A percentile compares a stretch with the other conserved stretches of the same genome.
phyloP scores from a whole-genome alignment of 2,329 filamentous ascomycete species.

The Phaeosphaeriaceae sp. region DNA sequence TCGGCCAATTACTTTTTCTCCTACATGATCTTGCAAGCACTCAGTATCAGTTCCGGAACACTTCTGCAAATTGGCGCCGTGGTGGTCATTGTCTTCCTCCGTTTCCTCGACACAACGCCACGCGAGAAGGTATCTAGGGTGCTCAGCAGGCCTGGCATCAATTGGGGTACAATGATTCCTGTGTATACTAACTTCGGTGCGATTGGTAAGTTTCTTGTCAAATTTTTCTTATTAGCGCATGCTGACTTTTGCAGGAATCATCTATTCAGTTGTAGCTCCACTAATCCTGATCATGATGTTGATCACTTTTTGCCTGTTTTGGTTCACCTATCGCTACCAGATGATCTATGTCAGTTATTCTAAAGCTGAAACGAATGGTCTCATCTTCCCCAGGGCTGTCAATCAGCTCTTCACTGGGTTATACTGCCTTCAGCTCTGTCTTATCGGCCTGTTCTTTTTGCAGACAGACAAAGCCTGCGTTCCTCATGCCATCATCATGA shows the following conservation, averaged over 20 bases:
- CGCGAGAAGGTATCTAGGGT: constrained; percentile 85
- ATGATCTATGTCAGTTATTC: constrained; percentile 95
- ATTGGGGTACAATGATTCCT: constrained; percentile 94
- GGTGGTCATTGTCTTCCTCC: constrained; percentile 77
- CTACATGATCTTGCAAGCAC: constrained; percentile 94
- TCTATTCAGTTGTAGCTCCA: constrained; percentile 88
- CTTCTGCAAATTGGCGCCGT: constrained; percentile 83
- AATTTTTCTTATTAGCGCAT: not conserved
- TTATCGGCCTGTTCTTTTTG: constrained; percentile 90
- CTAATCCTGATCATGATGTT: constrained; percentile 92
- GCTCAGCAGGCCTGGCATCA: constrained; percentile 75
- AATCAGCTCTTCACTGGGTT: constrained; percentile 95
- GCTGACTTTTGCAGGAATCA: constrained; percentile 58
- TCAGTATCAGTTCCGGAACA: constrained; percentile 88
- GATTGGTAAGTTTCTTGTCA: constrained; percentile 63
- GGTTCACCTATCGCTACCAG: constrained; percentile 95
- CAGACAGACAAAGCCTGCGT: constrained; percentile 70
- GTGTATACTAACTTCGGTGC: constrained; percentile 97
- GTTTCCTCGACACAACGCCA: constrained; percentile 81
- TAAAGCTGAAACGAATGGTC: constrained; percentile 86
- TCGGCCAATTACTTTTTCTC: constrained; percentile 98
- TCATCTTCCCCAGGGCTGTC: constrained; percentile 89
- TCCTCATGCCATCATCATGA: constrained; percentile 84
- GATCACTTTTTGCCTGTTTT: constrained; percentile 88
- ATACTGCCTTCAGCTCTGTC: constrained; percentile 90